These are phyloP conservation scores for Immersiporthe knoxdaviesiana DNA, from an alignment of 2,329 filamentous ascomycete species.

Conservation along the genomic window DNA sequence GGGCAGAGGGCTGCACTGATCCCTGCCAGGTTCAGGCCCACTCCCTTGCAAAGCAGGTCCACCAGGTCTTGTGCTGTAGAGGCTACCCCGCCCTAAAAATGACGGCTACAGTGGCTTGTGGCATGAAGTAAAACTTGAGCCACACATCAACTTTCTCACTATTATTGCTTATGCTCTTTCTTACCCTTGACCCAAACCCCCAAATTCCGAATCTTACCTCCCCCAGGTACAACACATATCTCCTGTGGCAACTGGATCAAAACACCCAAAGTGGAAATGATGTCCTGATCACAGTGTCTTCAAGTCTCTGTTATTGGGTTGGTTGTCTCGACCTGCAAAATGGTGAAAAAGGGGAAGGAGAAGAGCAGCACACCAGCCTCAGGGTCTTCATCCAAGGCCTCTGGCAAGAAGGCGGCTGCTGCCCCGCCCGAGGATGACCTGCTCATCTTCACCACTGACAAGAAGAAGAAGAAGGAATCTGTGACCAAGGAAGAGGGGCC, in stretches of 20 bases:
- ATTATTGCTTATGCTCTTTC: background rate
- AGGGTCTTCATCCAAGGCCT: constrained; percentile 34
- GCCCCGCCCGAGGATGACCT: constrained; percentile 53
- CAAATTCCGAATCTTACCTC: background rate
- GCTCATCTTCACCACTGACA: constrained; percentile 61
- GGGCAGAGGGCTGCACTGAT: background rate
- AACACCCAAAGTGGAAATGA: background rate
- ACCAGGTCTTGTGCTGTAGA: background rate
- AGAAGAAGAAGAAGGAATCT: constrained; percentile 44
- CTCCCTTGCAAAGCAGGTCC: background rate
- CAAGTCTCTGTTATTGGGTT: background rate
- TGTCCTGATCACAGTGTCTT: background rate
- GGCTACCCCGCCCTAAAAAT: background rate
- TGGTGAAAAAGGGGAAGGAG: constrained; percentile 17
- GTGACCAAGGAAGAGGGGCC: constrained; percentile 39
- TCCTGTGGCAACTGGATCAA: background rate
- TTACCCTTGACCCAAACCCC: background rate
- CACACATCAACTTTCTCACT: background rate
- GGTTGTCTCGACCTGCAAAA: background rate
- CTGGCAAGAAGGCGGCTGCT: constrained; percentile 33
- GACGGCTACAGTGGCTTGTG: background rate
- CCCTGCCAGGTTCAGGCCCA: background rate
- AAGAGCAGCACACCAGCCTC: constrained; percentile 35
- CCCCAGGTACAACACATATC: background rate
- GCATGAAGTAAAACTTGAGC: constrained; percentile 2